These are phyloP conservation scores for Prunus salicina DNA, from an alignment of 306 rosid species.

Conservation along the genomic window DNA sequence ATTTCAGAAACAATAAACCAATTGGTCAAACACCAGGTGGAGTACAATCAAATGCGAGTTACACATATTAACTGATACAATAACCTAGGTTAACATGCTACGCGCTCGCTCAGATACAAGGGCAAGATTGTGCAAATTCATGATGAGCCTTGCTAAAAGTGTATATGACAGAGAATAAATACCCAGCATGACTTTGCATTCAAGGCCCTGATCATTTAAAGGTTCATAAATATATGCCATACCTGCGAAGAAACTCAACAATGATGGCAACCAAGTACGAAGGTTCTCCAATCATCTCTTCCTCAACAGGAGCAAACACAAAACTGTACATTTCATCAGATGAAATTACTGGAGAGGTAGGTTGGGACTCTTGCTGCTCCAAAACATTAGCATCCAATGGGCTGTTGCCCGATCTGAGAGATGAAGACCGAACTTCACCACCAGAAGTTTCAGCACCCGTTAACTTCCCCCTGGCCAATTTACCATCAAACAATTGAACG, in stretches of 20 bases:
- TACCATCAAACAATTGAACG: conserved; percentile 31
- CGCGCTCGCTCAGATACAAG: background rate
- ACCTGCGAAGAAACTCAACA: conserved; percentile 87
- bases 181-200: conserved; percentile 2
- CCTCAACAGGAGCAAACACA: conserved; percentile 81
- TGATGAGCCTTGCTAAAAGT: background rate
- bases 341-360: conserved; percentile 80
- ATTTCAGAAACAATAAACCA: background rate
- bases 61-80: background rate
- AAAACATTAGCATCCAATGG: conserved; percentile 33
- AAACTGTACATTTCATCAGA: conserved; percentile 89
- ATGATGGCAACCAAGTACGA: conserved; percentile 84
- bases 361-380: conserved; percentile 74
- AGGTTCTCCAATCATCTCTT: conserved; percentile 91
- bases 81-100: background rate
- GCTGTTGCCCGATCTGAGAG: conserved; percentile 32
- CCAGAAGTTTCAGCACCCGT: conserved; percentile 37
- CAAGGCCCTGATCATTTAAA: conserved; percentile 18
- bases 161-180: background rate
- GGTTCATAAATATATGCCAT: conserved; percentile 18
- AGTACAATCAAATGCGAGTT: background rate
- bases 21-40: background rate
- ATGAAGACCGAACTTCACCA: conserved; percentile 41
- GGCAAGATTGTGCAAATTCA: background rate
- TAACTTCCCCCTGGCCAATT: conserved; percentile 37